phyloP scores from a whole-genome alignment of 371 early-diverging fungal genomes.

The Mortierella sp. region DNA sequence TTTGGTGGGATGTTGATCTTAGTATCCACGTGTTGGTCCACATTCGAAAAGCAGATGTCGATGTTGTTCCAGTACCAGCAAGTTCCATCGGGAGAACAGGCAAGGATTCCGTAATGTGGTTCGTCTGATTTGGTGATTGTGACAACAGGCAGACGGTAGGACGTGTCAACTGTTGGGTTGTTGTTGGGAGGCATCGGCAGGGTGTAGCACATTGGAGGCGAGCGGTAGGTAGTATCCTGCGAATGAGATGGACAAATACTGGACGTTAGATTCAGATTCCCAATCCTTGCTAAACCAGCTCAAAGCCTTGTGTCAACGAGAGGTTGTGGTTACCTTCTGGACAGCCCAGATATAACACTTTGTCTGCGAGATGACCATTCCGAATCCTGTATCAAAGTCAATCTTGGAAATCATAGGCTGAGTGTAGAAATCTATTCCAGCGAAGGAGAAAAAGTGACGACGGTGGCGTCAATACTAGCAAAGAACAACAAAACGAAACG shows the following conservation, averaged over 20 bases:
- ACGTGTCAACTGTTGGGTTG: conserved; percentile 16
- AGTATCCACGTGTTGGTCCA: conserved; percentile 34
- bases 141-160: conserved; percentile 37
- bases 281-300: not conserved
- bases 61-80: conserved; percentile 56
- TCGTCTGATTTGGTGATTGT: conserved; percentile 48
- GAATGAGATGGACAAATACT: not conserved
- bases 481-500: not conserved
- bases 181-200: conserved; percentile 53
- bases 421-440: conserved; percentile 36
- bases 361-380: conserved; percentile 36
- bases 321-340: conserved; percentile 27
- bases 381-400: conserved; percentile 44
- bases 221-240: conserved; percentile 37
- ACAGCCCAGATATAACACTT: conserved; percentile 54
- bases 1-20: conserved; percentile 27
- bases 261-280: not conserved
- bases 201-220: conserved; percentile 47
- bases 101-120: conserved; percentile 30
- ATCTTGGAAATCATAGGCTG: conserved; percentile 44
- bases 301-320: not conserved
- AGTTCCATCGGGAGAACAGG: conserved; percentile 47
- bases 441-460: not conserved
- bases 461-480: not conserved
- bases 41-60: conserved; percentile 43